phyloP scores from a whole-genome alignment of 139 green algal species.

The Chlamydomonas asymmetrica region DNA sequence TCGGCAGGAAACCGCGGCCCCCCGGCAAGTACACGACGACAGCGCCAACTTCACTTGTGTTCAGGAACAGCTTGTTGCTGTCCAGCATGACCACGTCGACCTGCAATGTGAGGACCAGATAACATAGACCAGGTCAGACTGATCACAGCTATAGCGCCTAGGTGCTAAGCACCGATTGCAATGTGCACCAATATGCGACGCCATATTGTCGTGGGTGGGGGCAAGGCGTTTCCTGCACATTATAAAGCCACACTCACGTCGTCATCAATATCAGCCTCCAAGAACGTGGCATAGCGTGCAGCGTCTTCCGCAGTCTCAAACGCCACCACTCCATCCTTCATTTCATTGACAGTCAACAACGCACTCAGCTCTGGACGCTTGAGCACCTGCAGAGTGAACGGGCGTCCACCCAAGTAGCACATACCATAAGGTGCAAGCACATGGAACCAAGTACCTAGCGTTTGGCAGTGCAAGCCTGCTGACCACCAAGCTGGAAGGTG shows the following conservation, averaged over 20 bases:
- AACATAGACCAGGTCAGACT: neutral
- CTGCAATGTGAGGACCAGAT: constrained; percentile 23
- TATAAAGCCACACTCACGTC: neutral
- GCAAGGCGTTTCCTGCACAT: neutral
- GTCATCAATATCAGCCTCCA: constrained; percentile 49
- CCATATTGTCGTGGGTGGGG: too few species aligned
- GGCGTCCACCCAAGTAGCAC: too few species aligned
- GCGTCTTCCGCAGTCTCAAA: constrained; percentile 62
- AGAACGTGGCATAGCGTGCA: constrained; percentile 49
- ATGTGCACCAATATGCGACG: too few species aligned
- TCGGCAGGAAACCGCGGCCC: constrained; percentile 38
- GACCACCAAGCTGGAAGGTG: too few species aligned
- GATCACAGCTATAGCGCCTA: neutral
- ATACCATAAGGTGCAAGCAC: too few species aligned
- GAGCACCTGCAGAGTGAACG: constrained; percentile 36
- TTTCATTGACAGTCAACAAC: constrained; percentile 34
- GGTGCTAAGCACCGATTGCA: too few species aligned
- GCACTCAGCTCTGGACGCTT: constrained; percentile 24
- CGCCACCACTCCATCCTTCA: constrained; percentile 65
- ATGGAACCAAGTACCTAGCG: too few species aligned
- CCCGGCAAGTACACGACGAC: constrained; percentile 63
- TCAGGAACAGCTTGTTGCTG: constrained; percentile 63
- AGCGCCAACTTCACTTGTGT: constrained; percentile 40
- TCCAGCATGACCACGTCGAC: constrained; percentile 59
- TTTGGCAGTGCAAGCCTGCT: too few species aligned